Conservation (phyloP, 306 rosid species). For the Ochetophila trinervis region DNA sequence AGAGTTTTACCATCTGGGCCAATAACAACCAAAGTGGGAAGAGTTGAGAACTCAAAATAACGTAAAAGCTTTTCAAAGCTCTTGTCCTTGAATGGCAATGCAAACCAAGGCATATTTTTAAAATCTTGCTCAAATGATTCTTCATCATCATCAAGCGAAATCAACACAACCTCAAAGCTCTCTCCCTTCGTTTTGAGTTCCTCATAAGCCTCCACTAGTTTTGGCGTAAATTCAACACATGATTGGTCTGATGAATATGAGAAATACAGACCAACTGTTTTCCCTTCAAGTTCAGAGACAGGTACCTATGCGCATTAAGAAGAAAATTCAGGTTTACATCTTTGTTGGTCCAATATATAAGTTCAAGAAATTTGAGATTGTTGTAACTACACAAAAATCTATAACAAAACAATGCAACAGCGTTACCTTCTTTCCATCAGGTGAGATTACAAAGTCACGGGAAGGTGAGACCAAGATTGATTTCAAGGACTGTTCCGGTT, state of each 20-base stretch:
- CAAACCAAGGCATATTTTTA: constrained; percentile 49
- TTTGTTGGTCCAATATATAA: neutral
- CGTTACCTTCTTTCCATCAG: constrained; percentile 48
- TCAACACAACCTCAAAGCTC: constrained; percentile 61
- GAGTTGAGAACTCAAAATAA: constrained; percentile 49
- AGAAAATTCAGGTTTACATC: constrained; percentile 12
- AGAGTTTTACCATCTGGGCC: constrained; percentile 71
- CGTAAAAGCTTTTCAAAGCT: constrained; percentile 30
- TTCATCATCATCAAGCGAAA: constrained; percentile 51
- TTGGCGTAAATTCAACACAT: constrained; percentile 37
- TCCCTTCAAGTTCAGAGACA: constrained; percentile 68
- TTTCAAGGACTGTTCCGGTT: constrained; percentile 49
- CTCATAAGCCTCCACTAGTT: constrained; percentile 48
- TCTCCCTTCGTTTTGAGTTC: constrained; percentile 52
- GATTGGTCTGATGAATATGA: constrained; percentile 18
- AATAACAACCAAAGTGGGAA: constrained; percentile 61
- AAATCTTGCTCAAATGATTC: constrained; percentile 40
- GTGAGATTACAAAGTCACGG: constrained; percentile 54
- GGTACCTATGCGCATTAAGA: constrained; percentile 37
- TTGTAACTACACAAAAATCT: neutral
- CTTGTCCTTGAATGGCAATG: constrained; percentile 65
- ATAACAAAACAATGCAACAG: neutral
- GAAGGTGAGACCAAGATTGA: constrained; percentile 46
- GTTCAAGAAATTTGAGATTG: neutral
- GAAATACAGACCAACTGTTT: constrained; percentile 61